phyloP scores from a whole-genome alignment of 352 stramenopile species.

The Phytophthora meadii region DNA sequence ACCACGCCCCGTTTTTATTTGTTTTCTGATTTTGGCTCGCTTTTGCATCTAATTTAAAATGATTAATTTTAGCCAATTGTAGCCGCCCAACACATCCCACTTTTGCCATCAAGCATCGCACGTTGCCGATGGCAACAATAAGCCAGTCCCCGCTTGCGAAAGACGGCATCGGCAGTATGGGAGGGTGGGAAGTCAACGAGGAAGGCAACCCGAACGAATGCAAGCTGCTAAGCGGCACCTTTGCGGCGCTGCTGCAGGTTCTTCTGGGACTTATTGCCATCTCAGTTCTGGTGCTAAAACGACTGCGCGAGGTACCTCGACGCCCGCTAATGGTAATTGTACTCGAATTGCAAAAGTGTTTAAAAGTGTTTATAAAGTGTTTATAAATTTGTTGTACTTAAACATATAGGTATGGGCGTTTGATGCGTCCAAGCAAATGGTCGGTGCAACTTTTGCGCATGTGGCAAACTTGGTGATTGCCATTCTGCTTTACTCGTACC shows the following conservation, averaged over 20 bases:
- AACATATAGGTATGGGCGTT: conserved; percentile 76
- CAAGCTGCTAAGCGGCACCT: conserved; percentile 82
- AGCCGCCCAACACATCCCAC: conserved; percentile 23
- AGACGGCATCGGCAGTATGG: conserved; percentile 26
- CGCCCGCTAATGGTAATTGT: conserved; percentile 72
- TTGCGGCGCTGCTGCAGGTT: conserved; percentile 80
- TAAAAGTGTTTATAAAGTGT: conserved; percentile 1
- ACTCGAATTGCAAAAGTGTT: conserved; percentile 10
- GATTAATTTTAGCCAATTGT: conserved; percentile 25
- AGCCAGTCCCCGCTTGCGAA: conserved; percentile 24
- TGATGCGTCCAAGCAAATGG: conserved; percentile 88
- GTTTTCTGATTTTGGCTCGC: conserved; percentile 6
- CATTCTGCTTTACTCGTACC: conserved; percentile 82
- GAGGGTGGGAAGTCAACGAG: conserved; percentile 38
- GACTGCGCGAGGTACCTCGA: conserved; percentile 71
- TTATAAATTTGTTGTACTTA: conserved; percentile 1
- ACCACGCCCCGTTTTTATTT: conserved; percentile 1
- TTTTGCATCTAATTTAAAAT: background rate
- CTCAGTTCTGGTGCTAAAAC: conserved; percentile 84
- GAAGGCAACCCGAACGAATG: conserved; percentile 62
- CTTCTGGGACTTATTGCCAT: conserved; percentile 83
- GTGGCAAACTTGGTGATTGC: conserved; percentile 89
- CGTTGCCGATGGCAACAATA: conserved; percentile 1
- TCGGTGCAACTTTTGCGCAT: conserved; percentile 85
- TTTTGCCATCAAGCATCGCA: conserved; percentile 17